Base-by-base conservation (phyloP, 768 basidiomycete species). In the Exsudoporus frostii region DNA sequence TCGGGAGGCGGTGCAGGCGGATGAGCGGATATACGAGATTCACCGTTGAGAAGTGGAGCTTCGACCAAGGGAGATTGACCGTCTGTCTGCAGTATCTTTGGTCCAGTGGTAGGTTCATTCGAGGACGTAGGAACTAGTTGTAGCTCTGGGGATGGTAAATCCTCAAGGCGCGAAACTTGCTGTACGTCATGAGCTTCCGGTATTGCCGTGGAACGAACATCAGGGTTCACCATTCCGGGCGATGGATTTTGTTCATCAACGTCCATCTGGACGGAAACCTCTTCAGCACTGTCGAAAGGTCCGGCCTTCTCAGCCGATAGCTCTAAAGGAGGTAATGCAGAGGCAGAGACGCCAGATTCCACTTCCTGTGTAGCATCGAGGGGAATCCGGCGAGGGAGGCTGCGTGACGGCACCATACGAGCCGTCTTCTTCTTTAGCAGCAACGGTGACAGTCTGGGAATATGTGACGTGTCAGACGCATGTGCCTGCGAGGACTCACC, bases 381-480 rank as follows among this genome's bases (percentile, higher is more conserved):
- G 20, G 60, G 2, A 32, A 63, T 33, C 7, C 61, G 56, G 10
- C 61, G 66, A 29, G 66, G 65, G 29, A 60, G 34, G 30, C 55
- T 65, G 20, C 65, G 56, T 9, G 55, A 54, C 1, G 65, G 65
- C 8, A 66, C 60, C 44, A 66, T 66, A 30, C 65, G 65, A 33
- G 64, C 63, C 9, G 65, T 56, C 51, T 63, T 67, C 45, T 48
- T 60, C 42, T 25, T 66, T 25, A 20, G 36, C 9, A 20, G 36
- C 9, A 52, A 27, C 4, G 48, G 49, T 9, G 60, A 50, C 36
- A 1, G 25, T 8, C 7, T 6, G 3, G 24, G 29, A 43, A 44
- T 27, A 27, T 56, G 41, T 8, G 46, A 11, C 17, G 20, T 30
- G 37, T 53, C 47, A 15, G 43, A 45, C 3, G 22, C 37, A 13